Percentiles rank a stretch among this genome's conserved stretches.
Evolutionary conservation across 75 land plant species (phyloP).

Genomic region (Adiantum capillusveneris): DNA sequence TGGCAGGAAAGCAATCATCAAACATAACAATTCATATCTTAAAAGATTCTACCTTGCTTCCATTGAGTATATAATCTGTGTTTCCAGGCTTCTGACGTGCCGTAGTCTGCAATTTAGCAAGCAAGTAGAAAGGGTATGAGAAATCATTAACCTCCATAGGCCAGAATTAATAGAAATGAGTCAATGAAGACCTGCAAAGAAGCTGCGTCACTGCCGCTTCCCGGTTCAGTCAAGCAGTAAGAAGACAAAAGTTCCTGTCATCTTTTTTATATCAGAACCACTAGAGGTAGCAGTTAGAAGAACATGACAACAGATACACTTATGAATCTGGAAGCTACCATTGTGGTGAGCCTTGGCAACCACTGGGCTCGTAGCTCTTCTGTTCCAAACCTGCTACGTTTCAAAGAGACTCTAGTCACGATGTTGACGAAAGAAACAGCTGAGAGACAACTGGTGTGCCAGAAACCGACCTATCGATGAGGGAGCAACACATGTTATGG

Average conservation of each 20-base stretch:
- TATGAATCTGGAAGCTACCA: too few species aligned
- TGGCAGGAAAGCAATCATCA: too few species aligned
- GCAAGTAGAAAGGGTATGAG: too few species aligned
- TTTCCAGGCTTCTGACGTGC: conserved; percentile 21
- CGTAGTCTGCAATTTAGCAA: conserved; percentile 28
- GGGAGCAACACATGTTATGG: conserved; percentile 41
- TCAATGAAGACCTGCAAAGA: conserved; percentile 24
- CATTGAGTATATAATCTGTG: conserved; percentile 38
- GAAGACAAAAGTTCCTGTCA: conserved; percentile 33
- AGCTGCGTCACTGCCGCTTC: conserved; percentile 41
- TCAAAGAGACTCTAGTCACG: neutral
- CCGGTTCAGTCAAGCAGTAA: conserved; percentile 38
- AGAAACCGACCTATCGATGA: conserved; percentile 28
- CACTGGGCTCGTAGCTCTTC: conserved; percentile 20
- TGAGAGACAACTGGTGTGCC: too few species aligned
- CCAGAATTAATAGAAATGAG: too few species aligned
- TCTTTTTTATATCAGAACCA: neutral
- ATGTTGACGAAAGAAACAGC: too few species aligned
- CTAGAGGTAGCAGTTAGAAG: neutral
- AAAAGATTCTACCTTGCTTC: conserved; percentile 23
- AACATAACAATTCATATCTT: too few species aligned
- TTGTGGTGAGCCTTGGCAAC: conserved; percentile 22
- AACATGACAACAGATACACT: too few species aligned
- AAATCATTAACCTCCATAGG: too few species aligned
- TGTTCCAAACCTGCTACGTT: conserved; percentile 22